phyloP scores from a whole-genome alignment of 179 eudicot species.

The Spergularia azorica region DNA sequence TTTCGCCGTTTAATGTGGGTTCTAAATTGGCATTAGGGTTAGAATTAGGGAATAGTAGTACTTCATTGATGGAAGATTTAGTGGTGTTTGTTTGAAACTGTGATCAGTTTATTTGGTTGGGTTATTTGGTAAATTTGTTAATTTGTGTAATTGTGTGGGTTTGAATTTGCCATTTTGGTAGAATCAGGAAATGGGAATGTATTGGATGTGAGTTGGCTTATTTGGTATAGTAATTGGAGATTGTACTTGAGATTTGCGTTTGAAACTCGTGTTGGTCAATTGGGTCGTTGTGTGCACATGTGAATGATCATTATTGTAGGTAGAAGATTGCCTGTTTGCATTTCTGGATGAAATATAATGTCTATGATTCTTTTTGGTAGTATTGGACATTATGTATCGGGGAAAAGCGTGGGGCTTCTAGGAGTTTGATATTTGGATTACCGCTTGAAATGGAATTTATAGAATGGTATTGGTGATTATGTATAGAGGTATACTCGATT shows the following conservation, averaged over 20 bases:
- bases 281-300: not conserved
- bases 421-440: too few relatives aligned
- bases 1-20: not conserved
- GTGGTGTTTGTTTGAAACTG: not conserved
- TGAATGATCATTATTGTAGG: not conserved
- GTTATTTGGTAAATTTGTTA: too few relatives aligned
- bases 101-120: not conserved
- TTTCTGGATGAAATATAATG: not conserved
- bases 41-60: not conserved
- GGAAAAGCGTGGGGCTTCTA: not conserved
- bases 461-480: not conserved
- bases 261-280: not conserved
- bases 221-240: slow-evolving; percentile 3
- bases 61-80: too few relatives aligned
- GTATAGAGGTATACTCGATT: not conserved
- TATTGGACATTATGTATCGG: not conserved
- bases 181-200: slow-evolving; percentile 2
- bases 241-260: not conserved
- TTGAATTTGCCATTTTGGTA: slow-evolving; percentile 4
- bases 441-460: not conserved
- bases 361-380: not conserved
- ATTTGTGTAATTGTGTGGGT: not conserved
- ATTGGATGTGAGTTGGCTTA: not conserved
- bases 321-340: not conserved
- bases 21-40: not conserved